A percentile compares a stretch with the other conserved stretches of the same genome.
phyloP scores from a whole-genome alignment of 208 protist species.

The Leishmania turanica region DNA sequence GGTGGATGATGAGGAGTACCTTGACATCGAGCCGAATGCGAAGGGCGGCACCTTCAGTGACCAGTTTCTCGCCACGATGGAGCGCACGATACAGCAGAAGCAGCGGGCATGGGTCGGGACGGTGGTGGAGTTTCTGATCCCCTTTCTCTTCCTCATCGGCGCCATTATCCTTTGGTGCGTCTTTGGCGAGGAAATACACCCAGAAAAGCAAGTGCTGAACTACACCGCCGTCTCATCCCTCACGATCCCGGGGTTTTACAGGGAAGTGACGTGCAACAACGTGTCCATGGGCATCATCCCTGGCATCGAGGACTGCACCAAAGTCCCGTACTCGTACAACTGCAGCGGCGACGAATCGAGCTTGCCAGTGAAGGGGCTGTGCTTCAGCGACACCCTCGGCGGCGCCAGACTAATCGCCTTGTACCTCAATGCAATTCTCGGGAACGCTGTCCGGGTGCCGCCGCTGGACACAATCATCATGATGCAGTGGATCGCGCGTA shows the following conservation, averaged over 20 bases:
- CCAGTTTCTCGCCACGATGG: slow-evolving; percentile 48
- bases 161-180: slow-evolving; percentile 48
- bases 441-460: slow-evolving; percentile 24
- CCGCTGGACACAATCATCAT: slow-evolving; percentile 53
- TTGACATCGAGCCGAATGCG: slow-evolving; percentile 35
- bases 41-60: slow-evolving; percentile 41
- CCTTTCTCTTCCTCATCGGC: slow-evolving; percentile 51
- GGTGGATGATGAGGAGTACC: slow-evolving; percentile 15
- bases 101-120: slow-evolving; percentile 25
- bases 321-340: slow-evolving; percentile 6
- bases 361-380: slow-evolving; percentile 44
- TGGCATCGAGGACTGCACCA: slow-evolving; percentile 16
- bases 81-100: slow-evolving; percentile 50
- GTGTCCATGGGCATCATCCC: slow-evolving; percentile 18
- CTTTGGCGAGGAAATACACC: slow-evolving; percentile 38
- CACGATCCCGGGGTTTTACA: slow-evolving; percentile 26
- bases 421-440: slow-evolving; percentile 34
- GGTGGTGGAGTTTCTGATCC: slow-evolving; percentile 48
- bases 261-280: slow-evolving; percentile 34
- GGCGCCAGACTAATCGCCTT: slow-evolving; percentile 5
- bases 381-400: slow-evolving; percentile 12
- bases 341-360: slow-evolving; percentile 50
- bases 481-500: slow-evolving; percentile 55
- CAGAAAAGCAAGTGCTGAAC: slow-evolving; percentile 5
- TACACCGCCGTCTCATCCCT: slow-evolving; percentile 10